These are phyloP conservation scores for Sclerotinia borealis DNA, from an alignment of 2,329 filamentous ascomycete genomes.

Conservation along the genomic window DNA sequence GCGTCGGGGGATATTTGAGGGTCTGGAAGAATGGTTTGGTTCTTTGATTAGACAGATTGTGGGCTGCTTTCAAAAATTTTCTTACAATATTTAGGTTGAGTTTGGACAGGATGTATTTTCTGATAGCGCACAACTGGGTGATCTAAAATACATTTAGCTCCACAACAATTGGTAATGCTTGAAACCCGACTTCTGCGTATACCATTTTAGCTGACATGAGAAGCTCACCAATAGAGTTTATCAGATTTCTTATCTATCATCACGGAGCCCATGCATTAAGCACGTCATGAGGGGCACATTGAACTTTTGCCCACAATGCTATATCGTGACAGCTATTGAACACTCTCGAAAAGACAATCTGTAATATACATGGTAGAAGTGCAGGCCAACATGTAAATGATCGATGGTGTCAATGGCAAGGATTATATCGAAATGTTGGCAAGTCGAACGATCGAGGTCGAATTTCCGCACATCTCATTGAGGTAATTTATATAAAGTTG, in stretches of 20 bases:
- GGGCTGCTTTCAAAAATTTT: neutral
- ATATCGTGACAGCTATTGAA: neutral
- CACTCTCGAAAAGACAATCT: neutral
- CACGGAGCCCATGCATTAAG: constrained; percentile 9
- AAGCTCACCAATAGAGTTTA: neutral
- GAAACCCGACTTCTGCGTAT: neutral
- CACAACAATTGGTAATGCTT: too few relatives aligned
- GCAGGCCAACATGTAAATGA: neutral
- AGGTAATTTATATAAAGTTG: neutral
- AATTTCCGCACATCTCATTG: neutral
- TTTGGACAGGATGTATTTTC: neutral
- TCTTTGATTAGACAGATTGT: neutral
- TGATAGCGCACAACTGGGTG: neutral
- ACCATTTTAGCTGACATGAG: neutral
- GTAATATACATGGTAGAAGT: neutral
- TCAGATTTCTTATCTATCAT: constrained; percentile 10
- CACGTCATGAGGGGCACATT: constrained; percentile 13
- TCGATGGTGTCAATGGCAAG: constrained; percentile 13
- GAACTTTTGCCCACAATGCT: neutral
- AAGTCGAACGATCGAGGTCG: neutral
- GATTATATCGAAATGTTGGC: constrained; percentile 10
- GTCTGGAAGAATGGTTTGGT: neutral
- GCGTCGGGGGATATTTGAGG: neutral
- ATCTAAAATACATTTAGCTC: neutral
- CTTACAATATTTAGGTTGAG: neutral